Evolutionary conservation across 345 rosid species (phyloP).

Genomic region (Pistacia vera): DNA sequence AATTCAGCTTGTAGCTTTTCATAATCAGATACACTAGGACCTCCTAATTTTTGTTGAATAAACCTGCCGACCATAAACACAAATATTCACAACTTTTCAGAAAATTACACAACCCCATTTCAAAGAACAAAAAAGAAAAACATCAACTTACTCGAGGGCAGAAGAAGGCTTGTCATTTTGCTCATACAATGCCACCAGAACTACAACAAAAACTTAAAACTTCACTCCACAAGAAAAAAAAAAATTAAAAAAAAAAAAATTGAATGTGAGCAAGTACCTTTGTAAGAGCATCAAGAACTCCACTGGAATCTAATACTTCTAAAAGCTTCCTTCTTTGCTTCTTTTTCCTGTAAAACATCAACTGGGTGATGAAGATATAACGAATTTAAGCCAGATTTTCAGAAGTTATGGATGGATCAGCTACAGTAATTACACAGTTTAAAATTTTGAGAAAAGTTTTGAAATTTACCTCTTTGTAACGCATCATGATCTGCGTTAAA

Average conservation of each 20-base stretch:
- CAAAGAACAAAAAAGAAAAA: neutral
- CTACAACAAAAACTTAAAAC: conserved; percentile 39
- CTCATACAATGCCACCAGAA: conserved; percentile 84
- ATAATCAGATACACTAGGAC: conserved; percentile 69
- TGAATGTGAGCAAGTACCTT: conserved; percentile 40
- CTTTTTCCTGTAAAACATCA: conserved; percentile 62
- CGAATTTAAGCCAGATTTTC: neutral
- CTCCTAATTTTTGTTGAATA: conserved; percentile 83
- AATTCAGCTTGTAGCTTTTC: conserved; percentile 86
- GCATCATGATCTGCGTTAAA: conserved; percentile 46
- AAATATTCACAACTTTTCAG: neutral
- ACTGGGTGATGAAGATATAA: conserved; percentile 5
- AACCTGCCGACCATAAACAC: conserved; percentile 46
- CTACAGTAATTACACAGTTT: neutral
- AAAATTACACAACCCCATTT: neutral
- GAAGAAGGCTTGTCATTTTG: conserved; percentile 92
- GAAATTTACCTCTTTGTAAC: conserved; percentile 48
- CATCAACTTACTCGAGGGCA: conserved; percentile 76
- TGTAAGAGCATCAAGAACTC: conserved; percentile 83
- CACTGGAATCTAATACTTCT: conserved; percentile 83
- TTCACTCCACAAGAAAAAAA: conserved; percentile 1
- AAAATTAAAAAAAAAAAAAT: neutral
- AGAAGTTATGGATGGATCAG: neutral
- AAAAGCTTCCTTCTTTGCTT: conserved; percentile 87
- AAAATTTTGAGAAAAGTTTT: neutral